phyloP scores from a whole-genome alignment of 768 basidiomycete genomes.

The Saitozyma podzolica region DNA sequence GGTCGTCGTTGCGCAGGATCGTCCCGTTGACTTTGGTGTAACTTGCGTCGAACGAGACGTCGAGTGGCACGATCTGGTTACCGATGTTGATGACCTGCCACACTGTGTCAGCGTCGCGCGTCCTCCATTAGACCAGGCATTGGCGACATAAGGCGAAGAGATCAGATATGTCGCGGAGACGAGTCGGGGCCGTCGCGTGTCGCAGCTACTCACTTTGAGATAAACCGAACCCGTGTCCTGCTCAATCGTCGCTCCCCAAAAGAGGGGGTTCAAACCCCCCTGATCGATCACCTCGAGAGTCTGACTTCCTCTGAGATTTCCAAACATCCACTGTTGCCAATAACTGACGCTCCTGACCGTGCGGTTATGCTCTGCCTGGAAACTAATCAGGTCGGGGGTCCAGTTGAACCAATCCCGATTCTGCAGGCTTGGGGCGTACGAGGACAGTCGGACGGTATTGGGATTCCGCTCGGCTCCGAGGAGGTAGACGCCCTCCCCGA shows the following conservation, averaged over 20 bases:
- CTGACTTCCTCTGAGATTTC: neutral
- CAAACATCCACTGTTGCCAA: constrained; percentile 7
- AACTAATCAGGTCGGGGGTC: constrained; percentile 7
- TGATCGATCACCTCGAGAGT: neutral
- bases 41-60: neutral
- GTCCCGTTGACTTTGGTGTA: constrained; percentile 5
- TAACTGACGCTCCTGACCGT: constrained; percentile 6
- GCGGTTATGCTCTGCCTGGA: constrained; percentile 3
- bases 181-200: neutral
- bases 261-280: constrained; percentile 6
- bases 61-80: constrained; percentile 6
- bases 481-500: neutral
- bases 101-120: neutral
- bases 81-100: constrained; percentile 8
- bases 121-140: neutral
- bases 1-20: constrained; percentile 2
- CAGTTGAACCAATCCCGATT: neutral
- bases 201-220: constrained; percentile 1
- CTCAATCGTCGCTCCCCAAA: neutral
- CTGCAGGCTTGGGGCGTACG: constrained; percentile 1
- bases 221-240: neutral
- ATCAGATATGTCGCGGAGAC: too few relatives aligned
- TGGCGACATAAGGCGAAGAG: too few relatives aligned
- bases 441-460: neutral
- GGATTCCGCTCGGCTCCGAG: constrained; percentile 3